A percentile compares a stretch with the other conserved stretches of the same genome.
These are phyloP conservation scores for Colletotrichum aenigma DNA, from an alignment of 2,329 filamentous ascomycete species.

Conservation along the genomic window DNA sequence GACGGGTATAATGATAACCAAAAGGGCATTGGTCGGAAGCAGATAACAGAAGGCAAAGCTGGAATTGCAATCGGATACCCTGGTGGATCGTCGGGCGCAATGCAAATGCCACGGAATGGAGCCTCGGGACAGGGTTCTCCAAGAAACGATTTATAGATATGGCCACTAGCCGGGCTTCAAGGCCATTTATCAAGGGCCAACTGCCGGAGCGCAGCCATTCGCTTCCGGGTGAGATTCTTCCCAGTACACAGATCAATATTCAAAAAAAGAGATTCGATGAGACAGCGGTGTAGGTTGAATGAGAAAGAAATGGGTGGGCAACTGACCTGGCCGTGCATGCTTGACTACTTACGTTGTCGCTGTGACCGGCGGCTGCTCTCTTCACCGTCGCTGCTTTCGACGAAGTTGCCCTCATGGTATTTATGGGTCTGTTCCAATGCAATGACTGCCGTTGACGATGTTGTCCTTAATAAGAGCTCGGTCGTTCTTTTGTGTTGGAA, in stretches of 20 bases:
- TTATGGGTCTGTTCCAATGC: not conserved
- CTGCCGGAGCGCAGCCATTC: not conserved
- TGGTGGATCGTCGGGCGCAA: not conserved
- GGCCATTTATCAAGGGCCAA: not conserved
- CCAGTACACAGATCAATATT: not conserved
- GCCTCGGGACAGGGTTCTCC: not conserved
- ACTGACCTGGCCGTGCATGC: not conserved
- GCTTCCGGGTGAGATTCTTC: not conserved
- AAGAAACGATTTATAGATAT: not conserved
- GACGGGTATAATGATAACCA: not conserved
- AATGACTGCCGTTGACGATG: not conserved
- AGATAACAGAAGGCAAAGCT: not conserved
- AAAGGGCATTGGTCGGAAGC: not conserved
- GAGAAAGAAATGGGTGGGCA: not conserved
- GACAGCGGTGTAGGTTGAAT: not conserved
- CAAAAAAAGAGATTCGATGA: not conserved
- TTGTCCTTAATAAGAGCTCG: not conserved
- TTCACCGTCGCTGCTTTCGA: not conserved
- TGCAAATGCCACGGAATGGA: not conserved
- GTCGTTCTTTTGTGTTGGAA: not conserved
- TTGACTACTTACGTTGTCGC: not conserved
- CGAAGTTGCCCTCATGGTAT: not conserved
- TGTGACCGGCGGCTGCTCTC: not conserved
- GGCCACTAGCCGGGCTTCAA: not conserved
- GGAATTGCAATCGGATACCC: constrained; percentile 4